These are phyloP conservation scores for Schizophyllum amplum DNA, from an alignment of 1,284 basidiomycete species.

Conservation along the genomic window DNA sequence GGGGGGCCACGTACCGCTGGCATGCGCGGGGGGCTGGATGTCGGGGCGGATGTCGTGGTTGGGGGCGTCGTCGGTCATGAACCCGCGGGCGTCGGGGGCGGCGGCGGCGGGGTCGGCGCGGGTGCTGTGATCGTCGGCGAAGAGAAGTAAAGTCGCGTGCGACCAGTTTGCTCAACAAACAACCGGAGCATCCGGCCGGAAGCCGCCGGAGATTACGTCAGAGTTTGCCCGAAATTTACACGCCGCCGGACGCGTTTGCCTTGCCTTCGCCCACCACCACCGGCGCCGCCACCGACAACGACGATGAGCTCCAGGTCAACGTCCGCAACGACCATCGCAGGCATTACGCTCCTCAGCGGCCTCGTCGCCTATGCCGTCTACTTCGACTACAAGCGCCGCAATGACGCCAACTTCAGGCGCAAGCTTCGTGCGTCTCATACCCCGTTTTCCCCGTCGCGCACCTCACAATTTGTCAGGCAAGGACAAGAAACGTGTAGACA, in stretches of 20 bases:
- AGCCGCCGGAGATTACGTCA: slow-evolving; percentile 10
- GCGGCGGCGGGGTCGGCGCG: neutral
- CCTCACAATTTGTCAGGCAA: slow-evolving; percentile 48
- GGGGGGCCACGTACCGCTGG: neutral
- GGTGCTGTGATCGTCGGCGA: neutral
- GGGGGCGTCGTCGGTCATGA: neutral
- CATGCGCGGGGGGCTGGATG: no score
- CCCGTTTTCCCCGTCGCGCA: slow-evolving; percentile 7
- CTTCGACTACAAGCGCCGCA: slow-evolving; percentile 93
- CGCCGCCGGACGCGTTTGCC: neutral
- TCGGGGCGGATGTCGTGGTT: neutral
- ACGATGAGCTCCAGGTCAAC: slow-evolving; percentile 35
- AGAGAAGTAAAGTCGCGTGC: neutral
- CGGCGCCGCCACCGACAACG: slow-evolving; percentile 7
- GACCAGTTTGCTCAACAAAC: neutral
- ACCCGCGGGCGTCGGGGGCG: neutral
- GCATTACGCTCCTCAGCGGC: slow-evolving; percentile 59
- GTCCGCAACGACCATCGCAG: slow-evolving; percentile 52
- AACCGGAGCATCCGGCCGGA: neutral
- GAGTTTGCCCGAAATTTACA: slow-evolving; percentile 1
- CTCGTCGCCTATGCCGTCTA: slow-evolving; percentile 79
- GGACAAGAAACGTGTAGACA: slow-evolving; percentile 84
- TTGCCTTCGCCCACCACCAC: slow-evolving; percentile 5
- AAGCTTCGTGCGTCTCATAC: slow-evolving; percentile 63
- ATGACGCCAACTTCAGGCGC: slow-evolving; percentile 84